Base-by-base conservation (phyloP, 2,329 filamentous ascomycete genomes). In the Colletotrichum sp. region DNA sequence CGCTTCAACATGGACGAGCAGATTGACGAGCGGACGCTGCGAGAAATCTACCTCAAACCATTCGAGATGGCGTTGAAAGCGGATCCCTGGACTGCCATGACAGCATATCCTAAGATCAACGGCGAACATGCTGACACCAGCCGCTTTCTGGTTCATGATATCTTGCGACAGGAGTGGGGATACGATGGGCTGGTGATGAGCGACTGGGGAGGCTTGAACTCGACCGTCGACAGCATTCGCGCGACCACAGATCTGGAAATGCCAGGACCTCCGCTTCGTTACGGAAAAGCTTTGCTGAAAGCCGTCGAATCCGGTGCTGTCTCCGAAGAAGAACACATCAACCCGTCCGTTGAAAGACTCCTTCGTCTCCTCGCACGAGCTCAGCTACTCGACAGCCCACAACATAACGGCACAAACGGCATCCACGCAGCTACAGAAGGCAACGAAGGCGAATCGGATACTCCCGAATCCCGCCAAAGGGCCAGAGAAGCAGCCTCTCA, bases 21-120 rank as follows among this genome's bases (percentile, higher is more conserved):
- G 0, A 81, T 85, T 5, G 77, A 76, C n/a, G 80, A 83, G 65
- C 79, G 83, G 0, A 76, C 83, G 1, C 67, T 84, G 28, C 79
- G 83, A 1, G 83, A 85, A 77, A 85, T 89, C 30, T 88, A 89
- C 77, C 80, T 88, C 4, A 79, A 85, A 8, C 85, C 88, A 0
- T 89, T 89, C 72, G 84, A 89, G 78, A 84, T 89, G 67, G 79
- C 87, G 10, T 84, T 84, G 55, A 82, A 87, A 69, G 83, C 84
- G 2, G 82, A 84, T 59, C 87, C 87, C 0, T 85, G 85, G 77
- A 85, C 85, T 1, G 79, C 88, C 55, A 89, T 89, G 88, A 86
- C 87, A 2, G 83, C 86, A 8, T 89, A 89, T 75, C 88, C 87
- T 68, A 85, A 84, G 52, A 82, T 89, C 24, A 89, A 89, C 71